Base-by-base conservation (phyloP, 192 early-diverging fungal genomes). In the Backusella sp. region DNA sequence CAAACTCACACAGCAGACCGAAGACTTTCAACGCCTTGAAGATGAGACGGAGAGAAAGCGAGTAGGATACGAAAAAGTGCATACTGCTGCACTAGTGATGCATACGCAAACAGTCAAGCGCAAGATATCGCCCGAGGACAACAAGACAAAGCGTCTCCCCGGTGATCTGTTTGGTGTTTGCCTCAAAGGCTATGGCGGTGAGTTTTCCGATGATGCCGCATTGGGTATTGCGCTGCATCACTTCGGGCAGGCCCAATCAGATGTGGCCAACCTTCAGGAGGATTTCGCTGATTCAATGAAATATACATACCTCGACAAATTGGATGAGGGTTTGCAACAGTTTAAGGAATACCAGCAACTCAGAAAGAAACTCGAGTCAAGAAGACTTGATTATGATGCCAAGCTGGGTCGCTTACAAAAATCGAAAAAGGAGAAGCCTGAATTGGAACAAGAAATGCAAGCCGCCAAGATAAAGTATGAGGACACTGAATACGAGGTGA, bases 381-480 rank as follows among this genome's bases (percentile, higher is more conserved):
- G 96, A 49, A 90, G 98, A 56, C 84, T 94, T 53, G 97, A 99
- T 71, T 98, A 96, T 84, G 98, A 99, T 84, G 92, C 93, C 36
- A 98, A 96, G 83, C 76, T 93, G 35, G 89, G 90, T 82, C 95
- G 94, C 77, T 89, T 93, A 34, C 94, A 97, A 75, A 96, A 95
- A 77, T 87, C 89, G 68, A 96, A 96, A 82, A 97, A 96, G 84
- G 95, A 97, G 72, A 94, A 91, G 56, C 91, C 94, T 26, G 90
- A 94, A 28, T 88, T 94, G 72, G 96, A 96, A 73, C 94, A 99
- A 73, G 97, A 99, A 42, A 88, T 94, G 80, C 90, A 94, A 36
- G 91, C 94, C 0, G 91, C 96, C 19, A 96, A 98, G 81, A 84
- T 89, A 34, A 97, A 97, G 78, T 99, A 98, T 75, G 97, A 99